Conservation (phyloP, 306 rosid genomes). For the Pachyrhizus erosus region DNA sequence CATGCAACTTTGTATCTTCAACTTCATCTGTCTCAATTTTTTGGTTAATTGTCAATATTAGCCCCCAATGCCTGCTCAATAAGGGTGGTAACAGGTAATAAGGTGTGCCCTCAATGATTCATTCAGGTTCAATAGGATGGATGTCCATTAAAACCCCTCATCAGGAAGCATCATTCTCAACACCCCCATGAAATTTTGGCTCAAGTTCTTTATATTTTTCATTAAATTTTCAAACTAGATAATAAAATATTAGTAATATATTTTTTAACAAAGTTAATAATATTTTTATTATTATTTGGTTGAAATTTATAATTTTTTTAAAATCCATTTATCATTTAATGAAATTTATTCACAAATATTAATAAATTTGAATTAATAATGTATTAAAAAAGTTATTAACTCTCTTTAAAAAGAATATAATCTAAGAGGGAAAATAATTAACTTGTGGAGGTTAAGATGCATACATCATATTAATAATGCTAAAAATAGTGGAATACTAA, state of each 20-base stretch:
- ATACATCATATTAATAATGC: neutral
- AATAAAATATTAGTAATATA: too few relatives aligned
- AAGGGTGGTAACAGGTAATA: neutral
- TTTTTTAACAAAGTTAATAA: too few relatives aligned
- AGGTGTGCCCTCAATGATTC: neutral
- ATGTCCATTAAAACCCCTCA: neutral
- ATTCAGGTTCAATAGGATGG: neutral
- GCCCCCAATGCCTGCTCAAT: slow-evolving; percentile 35
- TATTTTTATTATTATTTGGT: too few relatives aligned
- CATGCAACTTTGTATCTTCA: slow-evolving; percentile 29
- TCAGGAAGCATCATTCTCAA: neutral
- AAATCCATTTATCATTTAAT: too few relatives aligned
- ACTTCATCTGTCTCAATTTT: slow-evolving; percentile 2
- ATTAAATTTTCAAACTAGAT: too few relatives aligned
- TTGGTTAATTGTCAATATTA: slow-evolving; percentile 40
- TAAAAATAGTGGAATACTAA: neutral
- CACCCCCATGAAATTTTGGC: neutral
- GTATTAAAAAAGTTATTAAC: too few relatives aligned
- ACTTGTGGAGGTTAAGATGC: neutral
- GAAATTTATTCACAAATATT: too few relatives aligned
- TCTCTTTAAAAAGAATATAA: too few relatives aligned
- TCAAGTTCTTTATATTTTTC: too few relatives aligned
- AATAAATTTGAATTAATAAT: too few relatives aligned
- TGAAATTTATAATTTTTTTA: too few relatives aligned
- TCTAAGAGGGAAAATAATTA: neutral